Percentiles rank a stretch among this genome's conserved stretches.
phyloP scores from a whole-genome alignment of 495 filamentous ascomycete species.

The Podospora pseudocomata region DNA sequence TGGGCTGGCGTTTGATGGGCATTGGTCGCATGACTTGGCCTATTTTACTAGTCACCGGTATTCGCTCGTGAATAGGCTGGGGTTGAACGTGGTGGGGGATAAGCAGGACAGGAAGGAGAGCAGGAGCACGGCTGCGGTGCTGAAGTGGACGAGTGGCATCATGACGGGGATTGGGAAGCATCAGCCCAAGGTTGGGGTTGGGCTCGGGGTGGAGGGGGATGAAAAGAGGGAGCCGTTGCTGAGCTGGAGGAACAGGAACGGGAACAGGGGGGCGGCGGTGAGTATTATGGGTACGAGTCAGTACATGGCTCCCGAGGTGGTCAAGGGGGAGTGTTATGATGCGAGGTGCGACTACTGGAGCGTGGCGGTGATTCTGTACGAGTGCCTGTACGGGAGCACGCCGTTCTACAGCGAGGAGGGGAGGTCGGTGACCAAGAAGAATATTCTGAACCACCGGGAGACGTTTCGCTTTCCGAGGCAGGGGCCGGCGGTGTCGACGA shows the following conservation, averaged over 20 bases:
- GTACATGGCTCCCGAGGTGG: constrained; percentile 95
- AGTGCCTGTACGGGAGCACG: constrained; percentile 88
- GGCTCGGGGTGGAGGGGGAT: too few species aligned
- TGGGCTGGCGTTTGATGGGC: constrained; percentile 88
- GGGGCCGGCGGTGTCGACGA: constrained; percentile 54
- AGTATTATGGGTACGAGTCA: constrained; percentile 95
- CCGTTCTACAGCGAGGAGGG: constrained; percentile 80
- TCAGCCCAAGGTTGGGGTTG: constrained; percentile 21
- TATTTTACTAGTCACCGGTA: constrained; percentile 83
- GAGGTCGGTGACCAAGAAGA: constrained; percentile 70
- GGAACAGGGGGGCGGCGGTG: constrained; percentile 68
- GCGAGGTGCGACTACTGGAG: constrained; percentile 97
- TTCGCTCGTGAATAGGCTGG: constrained; percentile 67
- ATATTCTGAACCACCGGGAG: constrained; percentile 59
- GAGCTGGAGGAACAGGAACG: constrained; percentile 72
- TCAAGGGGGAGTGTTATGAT: constrained; percentile 79
- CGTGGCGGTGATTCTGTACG: constrained; percentile 85
- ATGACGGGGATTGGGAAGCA: constrained; percentile 50
- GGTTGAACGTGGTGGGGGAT: constrained; percentile 73
- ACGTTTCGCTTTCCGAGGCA: constrained; percentile 58
- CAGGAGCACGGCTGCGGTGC: constrained; percentile 42
- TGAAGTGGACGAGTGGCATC: constrained; percentile 47
- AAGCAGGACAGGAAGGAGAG: constrained; percentile 61
- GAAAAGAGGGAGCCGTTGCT: constrained; percentile 55
- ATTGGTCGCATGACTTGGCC: constrained; percentile 84